Evolutionary conservation across 306 rosid genomes (phyloP), one percentile per base, ranked within the genome.

Genomic region (Cicer chorassanicum): DNA sequence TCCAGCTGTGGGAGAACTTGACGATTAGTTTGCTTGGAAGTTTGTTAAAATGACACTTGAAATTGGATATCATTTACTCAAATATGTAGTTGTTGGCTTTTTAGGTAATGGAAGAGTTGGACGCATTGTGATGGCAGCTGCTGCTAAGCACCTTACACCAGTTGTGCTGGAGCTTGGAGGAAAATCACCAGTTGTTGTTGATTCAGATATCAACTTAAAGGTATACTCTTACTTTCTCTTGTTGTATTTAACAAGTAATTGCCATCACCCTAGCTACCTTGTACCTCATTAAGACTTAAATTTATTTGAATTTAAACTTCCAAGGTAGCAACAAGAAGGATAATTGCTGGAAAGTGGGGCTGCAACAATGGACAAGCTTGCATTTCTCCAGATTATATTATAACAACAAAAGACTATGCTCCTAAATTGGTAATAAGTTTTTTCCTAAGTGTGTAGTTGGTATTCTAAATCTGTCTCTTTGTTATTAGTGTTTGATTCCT

Each of bases 121-220:
- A 38, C 93, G 99, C 49, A 71, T 92, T 73, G 96, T 95, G 78
- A 92, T 95, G 99, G 87, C 92, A 54, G 96, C 98, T 73, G 99
- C 99, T 80, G 96, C 97, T 6, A 92, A 89, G 82, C 97, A 95
- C 86, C 98, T 95, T 76, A 95, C 99, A 40, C 99, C 99, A 54
- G 98, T 95, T 70, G 88, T 90, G 71, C 75, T 95, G 84, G 99
- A 95, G 88, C 99, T 95, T 42, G 99, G 99, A 80, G 99, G 99
- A 85, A 95, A 95, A 82, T 90, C 85, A 77, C 99, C 99, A 0
- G 92, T 79, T 70, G 73, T 95, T 65, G 98, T 95, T 61, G 99
- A 95, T 83, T 87, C 93, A 48, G 54, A 57, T 82, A 86, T 88
- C 53, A 88, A 92, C 84, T 83, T 92, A 62, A 75, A 80, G 77